Base-by-base conservation (phyloP, 352 stramenopile species). In the Phytophthora cactorum region DNA sequence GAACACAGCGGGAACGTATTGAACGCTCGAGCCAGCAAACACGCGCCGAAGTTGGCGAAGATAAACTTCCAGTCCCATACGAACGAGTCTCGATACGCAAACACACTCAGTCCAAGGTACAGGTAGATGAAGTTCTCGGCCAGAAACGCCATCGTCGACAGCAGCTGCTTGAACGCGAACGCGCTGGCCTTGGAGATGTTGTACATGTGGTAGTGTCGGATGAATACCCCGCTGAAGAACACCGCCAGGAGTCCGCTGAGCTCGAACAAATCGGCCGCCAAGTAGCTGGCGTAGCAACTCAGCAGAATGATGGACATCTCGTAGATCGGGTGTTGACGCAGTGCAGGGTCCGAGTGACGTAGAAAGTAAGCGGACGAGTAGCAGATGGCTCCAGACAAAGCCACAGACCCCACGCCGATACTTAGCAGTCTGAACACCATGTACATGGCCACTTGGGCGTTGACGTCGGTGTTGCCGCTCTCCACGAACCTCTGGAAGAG, bases 221-320 rank as follows among this genome's bases (percentile, higher is more conserved):
- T 91, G 34, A 91, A 87, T 1, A 88, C 82, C 10, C 84, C 93
- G 39, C 88, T 96, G 68, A 98, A 98, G 51, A 98, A 92, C 22
- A 98, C 96, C 0, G 86, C 85, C 15, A 98, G 76, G 17, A 98
- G 95, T 28, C 96, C 94, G 52, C 86, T 95, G 11, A 96, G 68
- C 0, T 88, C 56, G 31, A 79, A 80, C 22, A 89, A 54, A 46
- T 95, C 84, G 25, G 75, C 83, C 0, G 84, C 75, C 47, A 97
- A 64, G 58, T 93, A 93, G 49, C 81, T 90, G 27, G 79, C 76
- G 63, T 95, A 93, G 25, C 78, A 79, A 14, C 81, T 92, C 8
- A 95, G 65, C 49, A 95, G 60, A 28, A 95, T 75, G 51, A 90
- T 89, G 28, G 82, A 89, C 31, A 90, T 90, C 66, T 92, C 83